Base-by-base conservation (phyloP, 2,329 filamentous ascomycete genomes). In the Talaromyces marneffei region DNA sequence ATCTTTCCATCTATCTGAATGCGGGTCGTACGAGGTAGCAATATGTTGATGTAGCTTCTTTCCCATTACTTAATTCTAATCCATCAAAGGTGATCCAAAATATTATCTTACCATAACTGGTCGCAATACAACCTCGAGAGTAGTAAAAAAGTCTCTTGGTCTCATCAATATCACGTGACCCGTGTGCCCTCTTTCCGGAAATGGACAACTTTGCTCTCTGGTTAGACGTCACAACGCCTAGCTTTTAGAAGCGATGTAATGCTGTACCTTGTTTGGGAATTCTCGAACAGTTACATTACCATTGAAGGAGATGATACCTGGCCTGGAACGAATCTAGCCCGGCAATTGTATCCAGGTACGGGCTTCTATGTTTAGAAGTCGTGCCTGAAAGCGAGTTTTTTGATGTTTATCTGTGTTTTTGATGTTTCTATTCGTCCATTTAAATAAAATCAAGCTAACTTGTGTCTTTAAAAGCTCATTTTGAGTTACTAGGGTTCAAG, bases 341-440 rank as follows among this genome's bases (percentile, higher is more conserved):
- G 57, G 27, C 16, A 27, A 31, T 10, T 33, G 10, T 20, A 8
- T 4, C 29, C 35, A 52, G 48, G n/a, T 20, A 52, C 29, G 9
- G 9, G 25, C 27, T 61, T 27, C 59, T 55, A 48, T 48, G 18
- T 55, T 60, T 55, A 33, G 55, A 58, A 35, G 14, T 1, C 12
- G 56, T 48, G 16, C 56, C 40, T 50, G 42, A 48, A 48, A 39
- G 40, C 56, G 31, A 57, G 18, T 9, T 14, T 7, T 10, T 31
- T 10, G 46, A 20, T 9, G n/a, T 6, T 31, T 31, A 20, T 31
- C 16, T 20, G 27, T 52, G 10, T 2, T n/a, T 37, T 20, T 7
- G 5, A n/a, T 4, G 7, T 39, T 48, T 23, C 4, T n/a, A 31
- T 31, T 54, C 10, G 16, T n/a, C 7, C 5, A 12, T 16, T 33